Conservation (phyloP, 2,329 filamentous ascomycete species). For the Calonectria ilicicola region DNA sequence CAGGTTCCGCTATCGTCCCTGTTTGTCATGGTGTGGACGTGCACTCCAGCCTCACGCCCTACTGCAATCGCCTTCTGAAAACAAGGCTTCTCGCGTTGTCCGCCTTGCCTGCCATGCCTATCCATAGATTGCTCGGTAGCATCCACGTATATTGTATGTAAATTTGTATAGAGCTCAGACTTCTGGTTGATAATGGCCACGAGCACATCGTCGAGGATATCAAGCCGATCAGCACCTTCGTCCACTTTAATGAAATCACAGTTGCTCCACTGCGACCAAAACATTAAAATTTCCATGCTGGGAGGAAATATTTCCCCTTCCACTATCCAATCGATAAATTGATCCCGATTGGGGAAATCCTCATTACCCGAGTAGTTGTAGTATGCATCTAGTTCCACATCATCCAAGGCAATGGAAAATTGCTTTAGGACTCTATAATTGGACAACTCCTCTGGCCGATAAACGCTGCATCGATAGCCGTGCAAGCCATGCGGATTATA, state of each 20-base stretch:
- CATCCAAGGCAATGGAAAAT: not conserved
- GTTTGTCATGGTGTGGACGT: conserved; percentile 28
- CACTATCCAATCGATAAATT: not conserved
- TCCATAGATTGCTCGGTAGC: conserved; percentile 5
- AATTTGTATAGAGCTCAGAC: not conserved
- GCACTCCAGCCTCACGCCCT: conserved; percentile 17
- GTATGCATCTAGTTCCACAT: not conserved
- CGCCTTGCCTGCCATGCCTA: not conserved
- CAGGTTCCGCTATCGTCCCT: conserved; percentile 22
- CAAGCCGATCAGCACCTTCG: not conserved
- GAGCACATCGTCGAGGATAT: conserved; percentile 13
- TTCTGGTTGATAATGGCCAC: conserved; percentile 18
- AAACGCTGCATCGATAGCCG: not conserved
- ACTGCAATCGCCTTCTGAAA: conserved; percentile 21
- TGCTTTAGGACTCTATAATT: not conserved
- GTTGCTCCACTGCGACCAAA: not conserved
- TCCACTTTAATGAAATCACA: accelerated
- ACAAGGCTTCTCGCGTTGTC: not conserved
- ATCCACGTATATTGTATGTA: conserved; percentile 28
- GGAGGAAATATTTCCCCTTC: not conserved
- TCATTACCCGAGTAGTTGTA: too few relatives aligned
- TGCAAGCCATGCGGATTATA: conserved; percentile 12
- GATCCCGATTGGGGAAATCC: accelerated
- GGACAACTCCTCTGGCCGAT: not conserved
- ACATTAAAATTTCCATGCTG: conserved; percentile 16